Conservation (phyloP, 164 flowering plant species). For the Kalanchoe fedtschenkoi region DNA sequence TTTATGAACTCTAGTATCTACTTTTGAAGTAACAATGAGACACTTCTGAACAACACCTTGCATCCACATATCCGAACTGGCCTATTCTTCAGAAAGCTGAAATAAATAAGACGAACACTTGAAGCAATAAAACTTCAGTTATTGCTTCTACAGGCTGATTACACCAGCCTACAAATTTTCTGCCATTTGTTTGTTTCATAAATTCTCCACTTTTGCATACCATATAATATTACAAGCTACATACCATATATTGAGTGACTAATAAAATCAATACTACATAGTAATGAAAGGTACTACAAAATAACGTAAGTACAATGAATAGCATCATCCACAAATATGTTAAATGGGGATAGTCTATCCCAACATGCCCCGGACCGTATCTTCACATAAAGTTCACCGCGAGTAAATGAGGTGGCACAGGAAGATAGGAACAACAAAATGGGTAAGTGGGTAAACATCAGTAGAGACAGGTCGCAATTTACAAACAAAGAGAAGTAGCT, state of each 20-base stretch:
- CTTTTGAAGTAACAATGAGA: background rate
- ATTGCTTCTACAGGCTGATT: too few species aligned
- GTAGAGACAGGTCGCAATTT: background rate
- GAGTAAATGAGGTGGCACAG: background rate
- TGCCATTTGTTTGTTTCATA: too few species aligned
- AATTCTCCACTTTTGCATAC: too few species aligned
- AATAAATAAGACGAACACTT: too few species aligned
- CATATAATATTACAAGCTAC: too few species aligned
- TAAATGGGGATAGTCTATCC: background rate
- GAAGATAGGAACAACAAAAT: background rate
- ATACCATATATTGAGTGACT: background rate
- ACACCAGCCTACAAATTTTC: too few species aligned
- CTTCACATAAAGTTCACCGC: background rate
- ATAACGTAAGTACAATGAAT: background rate
- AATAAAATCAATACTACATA: background rate
- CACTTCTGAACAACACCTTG: background rate
- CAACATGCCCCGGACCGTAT: background rate
- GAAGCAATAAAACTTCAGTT: too few species aligned
- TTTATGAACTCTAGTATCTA: too few species aligned
- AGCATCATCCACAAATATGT: too few species aligned
- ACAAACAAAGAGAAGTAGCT: background rate
- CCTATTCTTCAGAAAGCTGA: background rate
- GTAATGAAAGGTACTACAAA: background rate
- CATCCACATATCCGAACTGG: background rate
- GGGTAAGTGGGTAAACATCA: background rate